Base-by-base conservation (phyloP, 768 basidiomycete species). In the Thelephora ganbajun region DNA sequence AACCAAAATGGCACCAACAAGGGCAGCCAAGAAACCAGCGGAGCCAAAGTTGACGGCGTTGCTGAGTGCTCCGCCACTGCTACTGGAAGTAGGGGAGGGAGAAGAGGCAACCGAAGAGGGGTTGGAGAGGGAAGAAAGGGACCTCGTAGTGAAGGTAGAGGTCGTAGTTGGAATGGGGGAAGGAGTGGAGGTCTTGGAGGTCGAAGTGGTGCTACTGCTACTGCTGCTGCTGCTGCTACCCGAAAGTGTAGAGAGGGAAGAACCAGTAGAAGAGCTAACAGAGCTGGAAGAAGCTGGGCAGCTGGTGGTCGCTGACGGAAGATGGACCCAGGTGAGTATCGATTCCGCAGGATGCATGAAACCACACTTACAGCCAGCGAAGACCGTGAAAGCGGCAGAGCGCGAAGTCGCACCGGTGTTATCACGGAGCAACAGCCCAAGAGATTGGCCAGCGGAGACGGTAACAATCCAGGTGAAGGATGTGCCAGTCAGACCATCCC, bases 391-490 rank as follows among this genome's bases (percentile, higher is more conserved):
- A 2, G 75, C 30, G 5, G 71, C 83, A 2, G 72, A 63, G 54
- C 78, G 78, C 0, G 59, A 67, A 43, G 59, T 20, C 0, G 18
- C 0, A 56, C 89, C 88, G 30, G 65, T 73, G 48, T 48, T 60
- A 56, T 92, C 89, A 58, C 72, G 73, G 51, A 91, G 50, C 11
- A 64, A 68, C 23, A 89, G 59, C 45, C 74, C 79, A 48, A 89
- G 59, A 35, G 53, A 59, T 3, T 70, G 72, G n/a, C 67, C 80
- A 77, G 49, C 52, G 1, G 69, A 43, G 33, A 71, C 56, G 65
- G 79, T 77, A 46, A 69, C 72, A 0, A 22, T 47, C 83, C 83
- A 88, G 18, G 72, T 76, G 50, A 71, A 45, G 4, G 66, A 62
- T 19, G 61, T 74, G 13, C 60, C 58, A 6, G 53, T 61, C 34